A percentile compares a stretch with the other conserved stretches of the same genome.
Conservation (phyloP, 2,329 filamentous ascomycete species). For the Aspergillus melleus region DNA sequence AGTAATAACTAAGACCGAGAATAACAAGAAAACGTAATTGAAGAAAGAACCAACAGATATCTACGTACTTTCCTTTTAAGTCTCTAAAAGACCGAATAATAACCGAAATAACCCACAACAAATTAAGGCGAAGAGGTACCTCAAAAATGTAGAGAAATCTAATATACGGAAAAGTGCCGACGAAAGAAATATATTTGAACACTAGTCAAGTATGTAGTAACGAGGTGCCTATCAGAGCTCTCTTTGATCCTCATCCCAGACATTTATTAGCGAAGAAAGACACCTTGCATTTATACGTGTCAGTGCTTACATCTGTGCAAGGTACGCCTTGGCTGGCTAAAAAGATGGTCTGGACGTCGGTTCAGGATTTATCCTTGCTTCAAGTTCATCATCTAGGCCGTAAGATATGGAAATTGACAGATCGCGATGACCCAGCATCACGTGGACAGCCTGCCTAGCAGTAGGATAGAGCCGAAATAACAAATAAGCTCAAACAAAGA, state of each 20-base stretch:
- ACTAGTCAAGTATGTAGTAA: too few species aligned
- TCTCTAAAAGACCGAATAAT: too few species aligned
- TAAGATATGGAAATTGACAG: neutral
- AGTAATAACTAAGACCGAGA: too few species aligned
- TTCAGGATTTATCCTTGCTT: constrained; percentile 27
- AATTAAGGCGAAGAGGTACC: too few species aligned
- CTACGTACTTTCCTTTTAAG: too few species aligned
- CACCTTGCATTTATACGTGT: neutral
- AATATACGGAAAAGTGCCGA: too few species aligned
- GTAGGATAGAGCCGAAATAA: neutral
- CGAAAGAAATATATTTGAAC: too few species aligned
- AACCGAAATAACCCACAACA: too few species aligned
- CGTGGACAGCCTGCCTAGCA: neutral
- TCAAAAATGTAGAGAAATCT: too few species aligned
- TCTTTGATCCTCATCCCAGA: constrained; percentile 39
- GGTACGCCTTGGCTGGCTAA: neutral
- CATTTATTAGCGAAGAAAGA: constrained; percentile 4
- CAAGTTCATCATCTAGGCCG: constrained; percentile 37
- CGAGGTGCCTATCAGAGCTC: constrained; percentile 40
- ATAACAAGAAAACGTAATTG: too few species aligned
- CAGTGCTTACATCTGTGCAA: constrained; percentile 32
- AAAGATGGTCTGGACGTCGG: constrained; percentile 14
- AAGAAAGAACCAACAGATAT: too few species aligned
- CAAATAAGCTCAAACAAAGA: neutral
- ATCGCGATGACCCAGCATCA: neutral